Evolutionary conservation across 805 yeast species (phyloP).

Genomic region (Wickerhamomyces sydowiorum): DNA sequence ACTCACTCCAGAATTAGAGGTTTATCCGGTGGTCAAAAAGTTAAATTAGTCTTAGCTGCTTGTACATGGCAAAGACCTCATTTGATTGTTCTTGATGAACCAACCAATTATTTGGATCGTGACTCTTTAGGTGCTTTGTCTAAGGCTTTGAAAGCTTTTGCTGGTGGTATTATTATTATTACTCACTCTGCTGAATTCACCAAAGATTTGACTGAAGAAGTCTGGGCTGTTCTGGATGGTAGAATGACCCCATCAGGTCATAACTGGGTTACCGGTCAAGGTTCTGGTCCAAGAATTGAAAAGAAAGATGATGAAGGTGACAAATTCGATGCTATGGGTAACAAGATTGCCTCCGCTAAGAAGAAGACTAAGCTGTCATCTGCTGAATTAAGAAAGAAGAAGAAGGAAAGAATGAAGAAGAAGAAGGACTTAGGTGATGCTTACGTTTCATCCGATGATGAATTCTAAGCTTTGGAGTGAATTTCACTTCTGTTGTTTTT

Average conservation of each 20-base stretch:
- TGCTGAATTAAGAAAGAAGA: constrained; percentile 99
- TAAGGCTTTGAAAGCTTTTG: constrained; percentile 97
- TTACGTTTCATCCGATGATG: constrained; percentile 96
- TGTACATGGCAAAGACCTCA: constrained; percentile 99
- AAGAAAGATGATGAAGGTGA: constrained; percentile 96
- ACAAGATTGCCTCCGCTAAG: constrained; percentile 95
- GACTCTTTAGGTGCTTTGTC: constrained; percentile 99
- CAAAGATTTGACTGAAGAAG: constrained; percentile 98
- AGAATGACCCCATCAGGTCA: constrained; percentile 99
- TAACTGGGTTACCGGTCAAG: constrained; percentile 99
- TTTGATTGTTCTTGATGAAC: constrained; percentile 98
- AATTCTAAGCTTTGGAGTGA: constrained; percentile 40
- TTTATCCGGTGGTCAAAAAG: constrained; percentile 99
- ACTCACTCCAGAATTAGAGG: constrained; percentile 99
- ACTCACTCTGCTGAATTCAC: constrained; percentile 99
- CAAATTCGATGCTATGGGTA: constrained; percentile 99
- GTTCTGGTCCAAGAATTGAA: constrained; percentile 99
- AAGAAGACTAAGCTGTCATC: constrained; percentile 97
- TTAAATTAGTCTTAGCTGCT: constrained; percentile 98
- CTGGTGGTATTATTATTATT: constrained; percentile 99
- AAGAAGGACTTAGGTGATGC: constrained; percentile 99
- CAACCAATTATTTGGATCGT: constrained; percentile 98
- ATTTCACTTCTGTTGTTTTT: background rate
- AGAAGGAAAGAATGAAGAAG: constrained; percentile 99
- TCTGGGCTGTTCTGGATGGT: constrained; percentile 99